A percentile compares a stretch with the other conserved stretches of the same genome.
These are phyloP conservation scores for Colletotrichum spaethianum DNA, from an alignment of 2,329 filamentous ascomycete species.

Conservation along the genomic window DNA sequence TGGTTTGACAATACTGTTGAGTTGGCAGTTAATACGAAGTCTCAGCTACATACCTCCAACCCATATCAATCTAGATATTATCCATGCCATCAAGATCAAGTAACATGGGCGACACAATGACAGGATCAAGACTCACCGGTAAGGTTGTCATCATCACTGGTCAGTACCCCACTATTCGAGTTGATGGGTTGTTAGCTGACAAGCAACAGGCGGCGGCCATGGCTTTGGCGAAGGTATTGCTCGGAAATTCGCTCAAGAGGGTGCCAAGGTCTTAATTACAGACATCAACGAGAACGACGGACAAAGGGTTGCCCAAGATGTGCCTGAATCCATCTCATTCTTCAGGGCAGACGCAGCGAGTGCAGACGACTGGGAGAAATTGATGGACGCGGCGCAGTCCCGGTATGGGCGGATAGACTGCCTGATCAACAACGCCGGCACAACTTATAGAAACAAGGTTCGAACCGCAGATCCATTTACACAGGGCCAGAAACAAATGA, in stretches of 20 bases:
- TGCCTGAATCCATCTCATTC: slow-evolving; percentile 52
- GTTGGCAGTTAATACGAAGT: not conserved
- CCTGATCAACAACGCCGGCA: slow-evolving; percentile 74
- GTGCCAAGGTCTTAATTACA: slow-evolving; percentile 72
- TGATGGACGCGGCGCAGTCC: slow-evolving; percentile 61
- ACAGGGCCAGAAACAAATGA: too few species aligned
- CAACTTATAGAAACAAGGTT: slow-evolving; percentile 69
- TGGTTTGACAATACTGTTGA: not conserved
- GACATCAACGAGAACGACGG: slow-evolving; percentile 71
- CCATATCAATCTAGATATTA: not conserved
- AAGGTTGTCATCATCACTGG: slow-evolving; percentile 32
- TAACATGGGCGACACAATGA: slow-evolving; percentile 3
- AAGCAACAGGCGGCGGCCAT: slow-evolving; percentile 25
- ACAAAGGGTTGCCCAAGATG: slow-evolving; percentile 55
- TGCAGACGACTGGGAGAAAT: slow-evolving; percentile 65
- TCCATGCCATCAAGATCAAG: not conserved
- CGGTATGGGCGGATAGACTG: slow-evolving; percentile 68
- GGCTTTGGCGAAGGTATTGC: slow-evolving; percentile 77
- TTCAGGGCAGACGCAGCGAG: slow-evolving; percentile 65
- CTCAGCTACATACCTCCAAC: not conserved
- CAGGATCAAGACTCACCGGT: slow-evolving; percentile 25
- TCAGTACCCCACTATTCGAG: not conserved
- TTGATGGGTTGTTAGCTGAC: not conserved
- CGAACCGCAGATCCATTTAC: not conserved
- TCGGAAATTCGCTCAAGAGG: slow-evolving; percentile 71